Evolutionary conservation across 2,329 filamentous ascomycete genomes (phyloP).

Genomic region (Sphaceloma murrayae): DNA sequence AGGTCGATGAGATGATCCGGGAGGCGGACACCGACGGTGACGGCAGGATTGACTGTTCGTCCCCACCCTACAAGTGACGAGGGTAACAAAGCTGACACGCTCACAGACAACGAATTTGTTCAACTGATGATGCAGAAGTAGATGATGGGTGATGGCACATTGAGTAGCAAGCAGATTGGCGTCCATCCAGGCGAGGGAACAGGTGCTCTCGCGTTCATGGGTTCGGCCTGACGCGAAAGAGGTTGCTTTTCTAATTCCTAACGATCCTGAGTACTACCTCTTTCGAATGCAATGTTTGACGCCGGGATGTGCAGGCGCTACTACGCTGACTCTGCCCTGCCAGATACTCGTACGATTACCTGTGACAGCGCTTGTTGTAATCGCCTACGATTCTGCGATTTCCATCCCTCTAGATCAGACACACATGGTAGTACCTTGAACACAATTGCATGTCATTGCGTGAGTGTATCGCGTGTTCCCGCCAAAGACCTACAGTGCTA

Average conservation of each 20-base stretch:
- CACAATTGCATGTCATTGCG: too few species aligned
- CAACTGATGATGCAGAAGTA: constrained; percentile 50
- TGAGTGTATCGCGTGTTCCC: too few species aligned
- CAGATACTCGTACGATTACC: too few species aligned
- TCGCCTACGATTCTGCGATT: too few species aligned
- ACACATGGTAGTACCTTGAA: neutral
- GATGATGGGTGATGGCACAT: constrained; percentile 1
- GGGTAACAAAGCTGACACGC: constrained; percentile 18
- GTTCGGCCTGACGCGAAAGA: constrained; percentile 6
- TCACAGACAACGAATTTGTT: constrained; percentile 46
- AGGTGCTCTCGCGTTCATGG: constrained; percentile 13
- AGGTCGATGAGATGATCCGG: constrained; percentile 57
- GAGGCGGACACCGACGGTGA: constrained; percentile 57
- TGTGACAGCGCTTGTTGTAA: too few species aligned
- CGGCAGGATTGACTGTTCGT: constrained; percentile 54
- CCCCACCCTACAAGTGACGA: neutral
- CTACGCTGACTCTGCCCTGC: too few species aligned
- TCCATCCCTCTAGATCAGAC: neutral
- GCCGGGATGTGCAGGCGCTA: too few species aligned
- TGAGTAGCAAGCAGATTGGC: too few species aligned
- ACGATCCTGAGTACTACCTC: constrained; percentile 11
- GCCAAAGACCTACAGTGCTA: too few species aligned
- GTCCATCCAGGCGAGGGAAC: constrained; percentile 12
- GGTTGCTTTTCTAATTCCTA: constrained; percentile 11
- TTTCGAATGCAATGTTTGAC: constrained; percentile 4